These are phyloP conservation scores for Mycena haematopus DNA, from an alignment of 768 basidiomycete genomes.

Conservation along the genomic window DNA sequence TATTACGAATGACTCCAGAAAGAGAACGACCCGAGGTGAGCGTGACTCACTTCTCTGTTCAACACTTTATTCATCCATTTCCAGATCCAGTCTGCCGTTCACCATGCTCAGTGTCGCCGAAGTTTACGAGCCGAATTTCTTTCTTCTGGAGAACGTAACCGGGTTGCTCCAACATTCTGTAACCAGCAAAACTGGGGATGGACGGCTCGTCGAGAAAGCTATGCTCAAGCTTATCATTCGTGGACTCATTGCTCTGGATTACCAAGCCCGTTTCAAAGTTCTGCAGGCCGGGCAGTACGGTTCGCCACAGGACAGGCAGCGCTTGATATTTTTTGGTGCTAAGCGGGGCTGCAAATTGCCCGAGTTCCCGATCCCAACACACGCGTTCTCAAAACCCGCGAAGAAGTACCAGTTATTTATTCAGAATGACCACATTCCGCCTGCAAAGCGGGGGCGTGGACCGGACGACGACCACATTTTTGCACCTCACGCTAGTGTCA, in stretches of 20 bases:
- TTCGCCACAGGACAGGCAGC: constrained; percentile 67
- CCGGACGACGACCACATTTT: constrained; percentile 47
- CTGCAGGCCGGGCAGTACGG: constrained; percentile 78
- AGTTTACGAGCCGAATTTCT: constrained; percentile 63
- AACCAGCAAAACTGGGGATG: constrained; percentile 40
- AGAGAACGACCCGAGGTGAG: constrained; percentile 65
- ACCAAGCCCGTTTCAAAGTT: constrained; percentile 70
- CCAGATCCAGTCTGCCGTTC: constrained; percentile 65
- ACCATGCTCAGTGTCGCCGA: constrained; percentile 78
- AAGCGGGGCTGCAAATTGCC: constrained; percentile 63
- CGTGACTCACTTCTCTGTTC: neutral
- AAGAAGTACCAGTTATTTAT: constrained; percentile 50
- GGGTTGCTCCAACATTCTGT: constrained; percentile 64
- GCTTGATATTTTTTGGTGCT: constrained; percentile 75
- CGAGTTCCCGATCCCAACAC: constrained; percentile 67
- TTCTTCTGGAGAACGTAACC: constrained; percentile 76
- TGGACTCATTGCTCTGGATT: constrained; percentile 65
- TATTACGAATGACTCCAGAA: constrained; percentile 42
- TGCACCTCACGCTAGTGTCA: constrained; percentile 66
- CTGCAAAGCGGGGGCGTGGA: constrained; percentile 45
- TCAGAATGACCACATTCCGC: constrained; percentile 46
- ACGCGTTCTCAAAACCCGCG: constrained; percentile 49
- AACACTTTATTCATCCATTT: constrained; percentile 8
- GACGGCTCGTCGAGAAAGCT: constrained; percentile 52
- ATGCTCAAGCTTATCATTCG: constrained; percentile 73